These are phyloP conservation scores for Rhododendron molle DNA, from an alignment of 148 eudicot species.

Conservation along the genomic window DNA sequence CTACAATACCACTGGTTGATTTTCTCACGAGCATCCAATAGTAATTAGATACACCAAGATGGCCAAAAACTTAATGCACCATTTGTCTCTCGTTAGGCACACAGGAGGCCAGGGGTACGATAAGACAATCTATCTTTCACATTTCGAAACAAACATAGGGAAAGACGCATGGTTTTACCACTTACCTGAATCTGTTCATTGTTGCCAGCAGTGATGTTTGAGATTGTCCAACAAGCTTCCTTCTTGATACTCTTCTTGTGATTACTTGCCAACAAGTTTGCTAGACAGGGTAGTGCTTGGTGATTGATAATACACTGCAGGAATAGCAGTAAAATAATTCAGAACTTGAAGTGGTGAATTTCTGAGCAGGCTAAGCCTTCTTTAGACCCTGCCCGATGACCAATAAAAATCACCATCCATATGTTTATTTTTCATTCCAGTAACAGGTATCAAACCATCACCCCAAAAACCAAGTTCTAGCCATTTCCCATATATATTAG, in stretches of 20 bases:
- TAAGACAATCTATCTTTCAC: no score
- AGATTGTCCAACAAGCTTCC: slow-evolving; percentile 64
- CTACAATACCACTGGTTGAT: not conserved
- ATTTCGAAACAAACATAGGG: no score
- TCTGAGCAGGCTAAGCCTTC: not conserved
- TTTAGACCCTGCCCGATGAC: not conserved
- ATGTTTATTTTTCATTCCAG: not conserved
- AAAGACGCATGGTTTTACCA: not conserved
- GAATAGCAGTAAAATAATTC: not conserved
- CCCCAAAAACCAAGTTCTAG: not conserved
- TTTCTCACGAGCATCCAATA: not conserved
- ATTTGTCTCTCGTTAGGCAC: no score
- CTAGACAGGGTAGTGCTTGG: slow-evolving; percentile 37
- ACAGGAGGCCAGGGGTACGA: no score
- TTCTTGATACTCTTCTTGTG: slow-evolving; percentile 50
- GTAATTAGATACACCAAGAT: not conserved
- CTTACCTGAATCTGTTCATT: slow-evolving; percentile 48
- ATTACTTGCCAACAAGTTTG: slow-evolving; percentile 30
- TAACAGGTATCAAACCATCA: not conserved
- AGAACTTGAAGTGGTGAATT: not conserved
- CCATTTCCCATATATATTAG: not conserved
- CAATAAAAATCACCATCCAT: not conserved
- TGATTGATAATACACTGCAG: slow-evolving; percentile 35
- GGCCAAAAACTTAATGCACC: not conserved
- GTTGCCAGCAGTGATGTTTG: slow-evolving; percentile 57